Conservation (phyloP, 2,329 filamentous ascomycete species). For the Venturia pyrina region DNA sequence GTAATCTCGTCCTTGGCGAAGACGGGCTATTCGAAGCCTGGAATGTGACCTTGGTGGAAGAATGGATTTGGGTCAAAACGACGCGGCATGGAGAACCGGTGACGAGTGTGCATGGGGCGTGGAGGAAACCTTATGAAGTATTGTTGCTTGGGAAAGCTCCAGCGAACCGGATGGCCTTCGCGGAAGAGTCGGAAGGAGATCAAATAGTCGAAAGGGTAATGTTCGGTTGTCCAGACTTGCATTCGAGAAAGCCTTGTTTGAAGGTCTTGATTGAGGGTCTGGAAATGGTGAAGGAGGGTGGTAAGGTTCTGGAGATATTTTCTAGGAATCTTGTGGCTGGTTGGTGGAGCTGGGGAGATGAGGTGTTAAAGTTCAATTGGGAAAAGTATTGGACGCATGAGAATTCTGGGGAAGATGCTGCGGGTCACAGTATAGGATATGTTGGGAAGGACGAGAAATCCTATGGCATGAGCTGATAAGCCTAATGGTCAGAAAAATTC, state of each 20-base stretch:
- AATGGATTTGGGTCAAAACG: slow-evolving; percentile 75
- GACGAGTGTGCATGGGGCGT: slow-evolving; percentile 47
- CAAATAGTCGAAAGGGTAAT: slow-evolving; percentile 44
- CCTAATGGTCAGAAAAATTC: no score
- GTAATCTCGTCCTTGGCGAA: slow-evolving; percentile 44
- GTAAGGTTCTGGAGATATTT: slow-evolving; percentile 63
- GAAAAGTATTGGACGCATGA: slow-evolving; percentile 28
- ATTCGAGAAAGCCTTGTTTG: slow-evolving; percentile 70
- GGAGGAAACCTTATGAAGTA: slow-evolving; percentile 70
- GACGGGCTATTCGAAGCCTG: slow-evolving; percentile 55
- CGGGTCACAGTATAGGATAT: not conserved
- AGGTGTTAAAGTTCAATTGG: slow-evolving; percentile 60
- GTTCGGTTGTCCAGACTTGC: slow-evolving; percentile 61
- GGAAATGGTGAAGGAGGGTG: slow-evolving; percentile 34
- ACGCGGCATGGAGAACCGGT: slow-evolving; percentile 56
- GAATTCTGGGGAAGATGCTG: not conserved
- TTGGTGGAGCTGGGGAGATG: slow-evolving; percentile 73
- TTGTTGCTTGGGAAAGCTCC: slow-evolving; percentile 49
- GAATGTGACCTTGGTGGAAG: slow-evolving; percentile 54
- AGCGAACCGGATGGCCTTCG: slow-evolving; percentile 16
- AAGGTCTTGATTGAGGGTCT: slow-evolving; percentile 48
- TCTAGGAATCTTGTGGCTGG: slow-evolving; percentile 62
- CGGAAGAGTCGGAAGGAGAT: slow-evolving; percentile 18
- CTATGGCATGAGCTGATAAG: no score
- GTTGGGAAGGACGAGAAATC: no score